These are phyloP conservation scores for Parmelia sp. DNA, from an alignment of 495 filamentous ascomycete species.

Conservation along the genomic window DNA sequence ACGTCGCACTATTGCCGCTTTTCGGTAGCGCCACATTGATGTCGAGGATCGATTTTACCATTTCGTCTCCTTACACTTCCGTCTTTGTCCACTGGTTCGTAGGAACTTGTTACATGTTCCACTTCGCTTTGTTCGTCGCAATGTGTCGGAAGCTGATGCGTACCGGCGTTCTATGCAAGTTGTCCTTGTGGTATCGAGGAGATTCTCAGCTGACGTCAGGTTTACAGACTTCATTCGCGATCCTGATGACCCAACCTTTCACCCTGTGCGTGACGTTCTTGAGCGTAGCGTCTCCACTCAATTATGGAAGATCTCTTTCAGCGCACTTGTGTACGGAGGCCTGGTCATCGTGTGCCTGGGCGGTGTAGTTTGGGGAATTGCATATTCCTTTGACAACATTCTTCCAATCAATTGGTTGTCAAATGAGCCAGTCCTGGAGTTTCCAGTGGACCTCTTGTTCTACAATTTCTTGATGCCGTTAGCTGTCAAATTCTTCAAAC, in stretches of 20 bases:
- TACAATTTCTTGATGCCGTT: slow-evolving; percentile 94
- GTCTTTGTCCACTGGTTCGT: slow-evolving; percentile 98
- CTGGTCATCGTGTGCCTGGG: slow-evolving; percentile 90
- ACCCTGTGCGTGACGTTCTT: slow-evolving; percentile 93
- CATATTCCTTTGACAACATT: slow-evolving; percentile 56
- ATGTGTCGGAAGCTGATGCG: slow-evolving; percentile 99
- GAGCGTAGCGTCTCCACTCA: slow-evolving; percentile 90
- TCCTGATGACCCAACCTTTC: slow-evolving; percentile 96
- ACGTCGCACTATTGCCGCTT: slow-evolving; percentile 79
- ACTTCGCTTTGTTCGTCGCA: slow-evolving; percentile 96
- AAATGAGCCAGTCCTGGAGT: slow-evolving; percentile 84
- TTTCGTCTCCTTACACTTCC: slow-evolving; percentile 71
- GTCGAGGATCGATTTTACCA: slow-evolving; percentile 69
- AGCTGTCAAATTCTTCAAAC: slow-evolving; percentile 72
- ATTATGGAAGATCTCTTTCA: slow-evolving; percentile 92
- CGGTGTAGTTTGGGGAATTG: slow-evolving; percentile 90
- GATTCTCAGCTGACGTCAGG: slow-evolving; percentile 26
- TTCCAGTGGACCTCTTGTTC: slow-evolving; percentile 87
- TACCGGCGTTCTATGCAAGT: slow-evolving; percentile 81
- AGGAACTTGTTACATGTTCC: slow-evolving; percentile 99
- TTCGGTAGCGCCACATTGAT: slow-evolving; percentile 72
- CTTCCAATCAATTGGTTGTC: slow-evolving; percentile 91
- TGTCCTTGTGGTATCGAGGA: slow-evolving; percentile 1
- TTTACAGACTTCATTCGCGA: slow-evolving; percentile 87
- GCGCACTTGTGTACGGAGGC: slow-evolving; percentile 89